Conservation (phyloP, 805 yeast genomes). For the Hanseniaspora valbyensis region DNA sequence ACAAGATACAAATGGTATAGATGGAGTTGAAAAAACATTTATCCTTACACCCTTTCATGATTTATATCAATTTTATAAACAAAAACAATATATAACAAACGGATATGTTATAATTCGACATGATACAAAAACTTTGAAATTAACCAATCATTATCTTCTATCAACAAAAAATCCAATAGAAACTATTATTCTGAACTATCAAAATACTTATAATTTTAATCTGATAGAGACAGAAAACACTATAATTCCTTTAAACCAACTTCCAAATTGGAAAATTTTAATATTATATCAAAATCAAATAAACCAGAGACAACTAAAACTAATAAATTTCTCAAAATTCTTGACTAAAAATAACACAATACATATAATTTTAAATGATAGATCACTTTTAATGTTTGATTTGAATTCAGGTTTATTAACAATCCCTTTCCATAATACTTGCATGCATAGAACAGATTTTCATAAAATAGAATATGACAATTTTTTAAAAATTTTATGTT, state of each 20-base stretch:
- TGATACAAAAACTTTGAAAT: not conserved
- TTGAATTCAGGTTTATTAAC: not conserved
- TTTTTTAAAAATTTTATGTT: not conserved
- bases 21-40: too few relatives aligned
- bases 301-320: not conserved
- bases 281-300: not conserved
- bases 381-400: not conserved
- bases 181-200: not conserved
- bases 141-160: not conserved
- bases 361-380: not conserved
- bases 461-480: not conserved
- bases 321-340: not conserved
- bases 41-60: not conserved
- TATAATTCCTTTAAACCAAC: not conserved
- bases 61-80: not conserved
- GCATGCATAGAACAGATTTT: slow-evolving; percentile 1
- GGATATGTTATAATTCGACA: not conserved
- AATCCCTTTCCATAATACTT: not conserved
- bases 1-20: too few relatives aligned
- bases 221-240: slow-evolving; percentile 3
- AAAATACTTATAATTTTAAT: not conserved
- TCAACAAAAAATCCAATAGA: not conserved
- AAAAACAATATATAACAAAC: not conserved
- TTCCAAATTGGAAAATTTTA: not conserved
- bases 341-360: not conserved